Percentiles rank a stretch among this genome's conserved stretches.
Conservation (phyloP, 805 yeast species). For the Clavispora fructus region DNA sequence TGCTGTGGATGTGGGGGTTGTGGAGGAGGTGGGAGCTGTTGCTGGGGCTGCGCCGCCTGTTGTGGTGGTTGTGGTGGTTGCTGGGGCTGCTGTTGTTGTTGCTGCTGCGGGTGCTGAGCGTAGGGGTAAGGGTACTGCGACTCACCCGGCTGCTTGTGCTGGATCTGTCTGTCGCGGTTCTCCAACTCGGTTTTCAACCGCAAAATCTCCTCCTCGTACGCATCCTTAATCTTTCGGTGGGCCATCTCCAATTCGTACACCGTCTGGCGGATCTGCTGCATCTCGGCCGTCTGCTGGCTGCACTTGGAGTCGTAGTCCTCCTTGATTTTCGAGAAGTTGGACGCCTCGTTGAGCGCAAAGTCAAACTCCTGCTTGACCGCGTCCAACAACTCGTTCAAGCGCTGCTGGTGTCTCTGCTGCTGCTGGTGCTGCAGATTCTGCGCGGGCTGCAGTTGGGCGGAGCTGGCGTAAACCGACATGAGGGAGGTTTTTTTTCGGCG, state of each 20-base stretch:
- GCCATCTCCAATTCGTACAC: conserved; percentile 92
- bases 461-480: conserved; percentile 17
- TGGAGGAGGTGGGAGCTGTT: conserved; percentile 26
- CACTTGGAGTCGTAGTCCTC: conserved; percentile 88
- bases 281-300: conserved; percentile 86
- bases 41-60: conserved; percentile 27
- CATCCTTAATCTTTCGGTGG: conserved; percentile 91
- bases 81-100: conserved; percentile 15
- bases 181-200: conserved; percentile 84
- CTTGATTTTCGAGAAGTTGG: conserved; percentile 80
- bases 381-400: conserved; percentile 76
- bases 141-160: conserved; percentile 37
- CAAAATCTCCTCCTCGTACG: conserved; percentile 88
- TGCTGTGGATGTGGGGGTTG: conserved; percentile 22
- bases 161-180: conserved; percentile 59
- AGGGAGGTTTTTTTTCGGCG: not conserved
- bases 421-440: conserved; percentile 21
- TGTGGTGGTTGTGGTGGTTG: conserved; percentile 14
- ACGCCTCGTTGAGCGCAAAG: conserved; percentile 77
- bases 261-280: conserved; percentile 90
- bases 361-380: conserved; percentile 91
- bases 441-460: conserved; percentile 19
- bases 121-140: conserved; percentile 31
- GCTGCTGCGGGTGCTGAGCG: conserved; percentile 22
- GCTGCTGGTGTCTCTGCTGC: conserved; percentile 39